phyloP scores from a whole-genome alignment of 129 eudicot genomes.

The Ambrosia artemisiifolia region DNA sequence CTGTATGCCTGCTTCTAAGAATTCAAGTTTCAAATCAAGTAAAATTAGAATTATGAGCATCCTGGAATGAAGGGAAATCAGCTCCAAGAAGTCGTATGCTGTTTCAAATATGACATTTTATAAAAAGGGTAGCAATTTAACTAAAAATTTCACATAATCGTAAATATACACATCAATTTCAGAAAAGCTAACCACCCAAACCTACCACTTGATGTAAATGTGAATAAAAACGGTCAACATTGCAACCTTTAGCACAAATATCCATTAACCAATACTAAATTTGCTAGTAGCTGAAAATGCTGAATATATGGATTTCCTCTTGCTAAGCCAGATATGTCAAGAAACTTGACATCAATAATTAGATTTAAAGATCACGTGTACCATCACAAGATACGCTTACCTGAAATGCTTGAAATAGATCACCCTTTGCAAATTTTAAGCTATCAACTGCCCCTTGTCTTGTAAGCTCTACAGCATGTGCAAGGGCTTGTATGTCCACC shows the following conservation, averaged over 20 bases:
- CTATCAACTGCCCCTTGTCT: slow-evolving; percentile 97
- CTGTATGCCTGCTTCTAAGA: background rate
- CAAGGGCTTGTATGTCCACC: slow-evolving; percentile 99
- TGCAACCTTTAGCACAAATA: background rate
- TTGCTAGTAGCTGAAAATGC: slow-evolving; percentile 9
- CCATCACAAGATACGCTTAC: slow-evolving; percentile 25
- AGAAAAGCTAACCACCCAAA: background rate
- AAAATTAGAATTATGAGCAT: slow-evolving; percentile 14
- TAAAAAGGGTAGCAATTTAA: background rate
- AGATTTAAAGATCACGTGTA: background rate
- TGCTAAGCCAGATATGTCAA: background rate
- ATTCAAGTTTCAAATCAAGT: background rate
- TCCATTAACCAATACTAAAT: background rate
- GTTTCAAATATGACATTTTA: background rate
- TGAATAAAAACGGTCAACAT: background rate
- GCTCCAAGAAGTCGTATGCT: background rate
- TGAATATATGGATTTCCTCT: slow-evolving; percentile 9
- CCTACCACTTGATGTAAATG: slow-evolving; percentile 5
- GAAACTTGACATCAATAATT: background rate
- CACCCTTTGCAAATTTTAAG: slow-evolving; percentile 94
- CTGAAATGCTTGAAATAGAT: slow-evolving; percentile 83
- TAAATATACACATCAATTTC: slow-evolving; percentile 1
- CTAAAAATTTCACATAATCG: background rate
- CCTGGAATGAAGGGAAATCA: background rate
- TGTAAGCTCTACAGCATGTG: slow-evolving; percentile 99